Evolutionary conservation across 2,329 filamentous ascomycete genomes (phyloP).

Genomic region (Talaromyces sp.): DNA sequence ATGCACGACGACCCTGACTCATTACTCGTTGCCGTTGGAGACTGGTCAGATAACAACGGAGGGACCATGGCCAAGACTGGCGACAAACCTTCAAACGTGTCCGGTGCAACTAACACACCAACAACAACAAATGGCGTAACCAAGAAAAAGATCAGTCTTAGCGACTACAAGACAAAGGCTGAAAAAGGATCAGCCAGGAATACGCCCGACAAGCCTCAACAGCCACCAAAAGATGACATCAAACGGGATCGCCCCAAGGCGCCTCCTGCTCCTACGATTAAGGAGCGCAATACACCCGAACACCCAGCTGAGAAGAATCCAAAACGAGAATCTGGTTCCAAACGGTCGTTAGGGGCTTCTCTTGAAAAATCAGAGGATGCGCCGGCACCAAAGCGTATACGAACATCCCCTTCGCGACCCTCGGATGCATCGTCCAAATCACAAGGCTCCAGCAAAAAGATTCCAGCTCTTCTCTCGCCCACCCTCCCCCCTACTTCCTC

Average conservation of each 20-base stretch:
- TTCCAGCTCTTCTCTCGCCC: constrained; percentile 36
- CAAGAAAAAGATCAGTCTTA: constrained; percentile 61
- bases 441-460: constrained; percentile 17
- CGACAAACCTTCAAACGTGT: constrained; percentile 28
- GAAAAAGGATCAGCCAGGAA: constrained; percentile 21
- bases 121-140: constrained; percentile 34
- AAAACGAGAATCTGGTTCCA: constrained; percentile 15
- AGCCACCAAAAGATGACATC: not conserved
- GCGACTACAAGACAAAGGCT: constrained; percentile 57
- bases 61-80: constrained; percentile 41
- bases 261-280: constrained; percentile 1
- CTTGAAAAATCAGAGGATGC: constrained; percentile 10
- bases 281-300: constrained; percentile 1
- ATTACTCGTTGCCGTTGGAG: constrained; percentile 49
- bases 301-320: not conserved
- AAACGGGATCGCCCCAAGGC: constrained; percentile 19
- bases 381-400: constrained; percentile 35
- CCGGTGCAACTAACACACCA: constrained; percentile 19
- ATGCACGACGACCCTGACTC: constrained; percentile 54
- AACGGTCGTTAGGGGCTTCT: constrained; percentile 5
- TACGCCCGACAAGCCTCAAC: not conserved
- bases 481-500: constrained; percentile 40
- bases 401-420: constrained; percentile 33
- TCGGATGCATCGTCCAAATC: constrained; percentile 20
- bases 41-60: constrained; percentile 49